Evolutionary conservation across 352 stramenopile genomes (phyloP), one percentile per base, ranked within the genome.

Genomic region (Phytophthora agathidicida): DNA sequence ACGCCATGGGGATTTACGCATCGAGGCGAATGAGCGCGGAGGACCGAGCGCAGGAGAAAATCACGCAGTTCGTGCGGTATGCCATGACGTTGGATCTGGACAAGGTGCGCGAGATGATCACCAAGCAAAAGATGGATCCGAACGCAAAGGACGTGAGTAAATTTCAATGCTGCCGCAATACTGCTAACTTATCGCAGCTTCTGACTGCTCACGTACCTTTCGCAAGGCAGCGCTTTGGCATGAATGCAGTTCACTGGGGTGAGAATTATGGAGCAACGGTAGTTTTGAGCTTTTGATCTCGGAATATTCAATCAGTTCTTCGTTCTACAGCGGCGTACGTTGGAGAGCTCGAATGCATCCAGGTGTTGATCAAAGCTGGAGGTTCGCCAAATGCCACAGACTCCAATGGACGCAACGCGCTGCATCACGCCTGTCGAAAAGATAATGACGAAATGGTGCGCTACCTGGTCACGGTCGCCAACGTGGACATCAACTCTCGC

Each of bases 241-340:
- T 93, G 83, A 91, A 78, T 9, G 83, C 83, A 10, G 50, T 93
- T 17, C 83, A 93, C 49, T 93, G 83, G 83, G 83, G 82, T 92
- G 54, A 37, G 60, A 43, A 39, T 0, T 20, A 26, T 26, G 9
- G 8, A 17, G 8, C 16, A 19, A 11, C 16, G 27, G 2, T 27
- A 9, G 9, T 22, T 38, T 16, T 54, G 32, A 36, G n/a, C 16
- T 54, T 33, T n/a, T n/a, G n/a, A n/a, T n/a, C n/a, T n/a, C n/a
- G 6, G 1, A 10, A 45, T 33, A 8, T 47, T 23, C 14, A 22
- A 45, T 31, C 2, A 5, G 27, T 37, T 17, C n/a, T n/a, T 52
- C 16, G 5, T 10, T 42, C 2, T 14, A 7, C 41, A 91, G 82
- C 80, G 2, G 71, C 75, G 4, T 92, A 90, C 44, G 73, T 79